Base-by-base conservation (phyloP, 352 stramenopile species). In the Globisporangium cystogenes region DNA sequence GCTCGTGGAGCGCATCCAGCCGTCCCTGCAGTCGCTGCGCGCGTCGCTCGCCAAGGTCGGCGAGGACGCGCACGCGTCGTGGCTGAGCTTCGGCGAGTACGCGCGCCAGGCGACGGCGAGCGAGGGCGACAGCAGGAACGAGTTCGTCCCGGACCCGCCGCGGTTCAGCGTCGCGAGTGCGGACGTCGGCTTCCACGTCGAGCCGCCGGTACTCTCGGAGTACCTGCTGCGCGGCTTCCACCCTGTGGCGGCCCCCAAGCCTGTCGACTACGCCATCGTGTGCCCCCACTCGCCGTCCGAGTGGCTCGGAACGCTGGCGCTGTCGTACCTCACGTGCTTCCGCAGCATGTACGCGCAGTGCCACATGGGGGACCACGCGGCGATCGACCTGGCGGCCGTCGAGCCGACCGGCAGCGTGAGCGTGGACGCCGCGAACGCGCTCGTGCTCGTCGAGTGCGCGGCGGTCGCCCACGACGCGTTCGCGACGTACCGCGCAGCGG, bases 141-240 rank as follows among this genome's bases (percentile, higher is more conserved):
- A 20, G 8, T 21, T 24, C 7, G 8, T 29, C 4, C 20, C 44
- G 18, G 39, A 31, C 11, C n/a, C 40, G 33, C 72, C 74, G 0
- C 72, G 69, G 46, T 18, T 90, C 18, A 77, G 69, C 43, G 69
- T 87, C 3, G 71, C 77, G 18, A 84, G 71, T 1, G 57, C 74
- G 21, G 80, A 90, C 35, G 70, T 73, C 1, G 68, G 66, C 51
- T 70, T 82, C 20, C 49, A 83, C 15, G 68, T 87, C 11, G 69
- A 78, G 27, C 66, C 77, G 26, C 62, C 66, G 24, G 46, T 76
- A n/a, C 58, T 91, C 58, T 87, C 81, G 27, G 81, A 90, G 72
- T 89, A 81, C 72, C 65, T 75, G 70, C 75, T 91, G 53, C 81
- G 81, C 35, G 65, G 71, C 53, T 68, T 91, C n/a, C 72, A 88